Percentiles rank a stretch among this genome's conserved stretches.
phyloP scores from a whole-genome alignment of 495 filamentous ascomycete species.

The Penicillium pulvis region DNA sequence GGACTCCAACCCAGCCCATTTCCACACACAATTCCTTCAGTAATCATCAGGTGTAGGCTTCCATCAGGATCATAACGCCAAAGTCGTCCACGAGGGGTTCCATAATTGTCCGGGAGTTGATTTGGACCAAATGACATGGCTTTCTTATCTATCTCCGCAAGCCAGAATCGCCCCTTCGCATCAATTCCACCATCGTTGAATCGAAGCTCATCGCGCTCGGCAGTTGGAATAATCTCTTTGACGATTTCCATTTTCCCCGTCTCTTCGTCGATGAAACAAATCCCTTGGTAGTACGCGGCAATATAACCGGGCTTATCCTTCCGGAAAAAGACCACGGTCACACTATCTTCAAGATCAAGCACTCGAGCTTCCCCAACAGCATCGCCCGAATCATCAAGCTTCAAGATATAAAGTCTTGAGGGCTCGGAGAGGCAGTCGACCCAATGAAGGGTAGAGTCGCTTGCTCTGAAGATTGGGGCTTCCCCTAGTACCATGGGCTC shows the following conservation, averaged over 20 bases:
- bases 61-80: conserved; percentile 61
- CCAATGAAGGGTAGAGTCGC: conserved; percentile 1
- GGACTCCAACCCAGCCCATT: conserved; percentile 2
- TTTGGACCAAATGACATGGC: conserved; percentile 9
- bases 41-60: background rate
- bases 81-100: conserved; percentile 12
- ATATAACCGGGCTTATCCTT: conserved; percentile 2
- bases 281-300: background rate
- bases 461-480: background rate
- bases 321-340: conserved; percentile 2
- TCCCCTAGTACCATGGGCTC: conserved; percentile 2
- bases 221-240: background rate
- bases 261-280: conserved; percentile 4
- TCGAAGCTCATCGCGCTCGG: background rate
- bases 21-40: background rate
- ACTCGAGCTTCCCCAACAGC: background rate
- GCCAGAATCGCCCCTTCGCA: conserved; percentile 3
- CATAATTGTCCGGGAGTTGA: conserved; percentile 1
- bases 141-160: background rate
- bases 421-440: conserved; percentile 3
- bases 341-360: background rate
- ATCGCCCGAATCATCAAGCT: background rate
- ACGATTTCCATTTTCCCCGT: conserved; percentile 1
- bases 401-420: background rate
- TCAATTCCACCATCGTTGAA: conserved; percentile 5